These are phyloP conservation scores for Elymus sibiricus DNA, from an alignment of 176 grass and related monocot genomes.

Conservation along the genomic window DNA sequence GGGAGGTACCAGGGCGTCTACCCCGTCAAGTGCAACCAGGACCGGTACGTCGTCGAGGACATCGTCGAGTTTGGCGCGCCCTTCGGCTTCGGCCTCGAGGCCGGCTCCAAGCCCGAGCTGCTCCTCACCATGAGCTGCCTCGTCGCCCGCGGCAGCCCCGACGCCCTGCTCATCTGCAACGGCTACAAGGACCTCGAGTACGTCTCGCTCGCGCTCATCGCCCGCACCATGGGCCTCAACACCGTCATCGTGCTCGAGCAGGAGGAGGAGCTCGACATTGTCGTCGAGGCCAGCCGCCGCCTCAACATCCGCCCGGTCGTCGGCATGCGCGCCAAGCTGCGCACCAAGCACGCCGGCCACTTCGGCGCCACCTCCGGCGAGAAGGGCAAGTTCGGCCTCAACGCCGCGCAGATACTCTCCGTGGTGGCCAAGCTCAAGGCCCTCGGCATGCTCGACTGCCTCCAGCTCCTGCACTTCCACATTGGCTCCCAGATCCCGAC, in stretches of 20 bases:
- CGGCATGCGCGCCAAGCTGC: slow-evolving; percentile 92
- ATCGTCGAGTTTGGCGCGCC: slow-evolving; percentile 77
- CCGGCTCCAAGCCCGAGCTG: slow-evolving; percentile 88
- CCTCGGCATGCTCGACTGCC: slow-evolving; percentile 81
- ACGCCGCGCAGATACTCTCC: slow-evolving; percentile 66
- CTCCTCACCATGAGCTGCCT: slow-evolving; percentile 88
- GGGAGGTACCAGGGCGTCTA: slow-evolving; percentile 84
- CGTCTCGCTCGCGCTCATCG: slow-evolving; percentile 72
- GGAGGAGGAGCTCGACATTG: slow-evolving; percentile 95
- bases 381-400: slow-evolving; percentile 96
- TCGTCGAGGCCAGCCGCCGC: slow-evolving; percentile 63
- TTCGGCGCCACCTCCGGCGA: slow-evolving; percentile 91
- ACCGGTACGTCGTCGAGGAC: slow-evolving; percentile 89
- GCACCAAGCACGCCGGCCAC: slow-evolving; percentile 92
- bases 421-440: slow-evolving; percentile 64
- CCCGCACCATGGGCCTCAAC: slow-evolving; percentile 72
- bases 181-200: slow-evolving; percentile 93
- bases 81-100: slow-evolving; percentile 84
- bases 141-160: slow-evolving; percentile 50
- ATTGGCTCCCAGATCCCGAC: slow-evolving; percentile 95
- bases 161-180: slow-evolving; percentile 88
- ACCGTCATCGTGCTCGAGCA: slow-evolving; percentile 90
- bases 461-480: slow-evolving; percentile 97
- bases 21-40: slow-evolving; percentile 98
- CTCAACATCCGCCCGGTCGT: slow-evolving; percentile 65